Base-by-base conservation (phyloP, 768 basidiomycete genomes). In the Rubroboletus pulcherrimus region DNA sequence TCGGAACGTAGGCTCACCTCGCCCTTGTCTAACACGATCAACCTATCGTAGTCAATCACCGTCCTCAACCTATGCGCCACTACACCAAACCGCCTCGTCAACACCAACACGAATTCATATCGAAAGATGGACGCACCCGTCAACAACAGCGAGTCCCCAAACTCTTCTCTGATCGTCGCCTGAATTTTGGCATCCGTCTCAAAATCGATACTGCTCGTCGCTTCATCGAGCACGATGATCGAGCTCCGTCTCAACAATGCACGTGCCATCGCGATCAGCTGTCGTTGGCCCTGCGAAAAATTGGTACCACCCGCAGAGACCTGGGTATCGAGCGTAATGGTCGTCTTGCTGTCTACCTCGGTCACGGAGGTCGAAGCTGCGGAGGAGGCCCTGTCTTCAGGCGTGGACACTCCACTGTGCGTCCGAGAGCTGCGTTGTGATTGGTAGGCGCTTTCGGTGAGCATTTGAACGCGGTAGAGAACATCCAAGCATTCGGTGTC, bases 121-220 rank as follows among this genome's bases (percentile, higher is more conserved):
- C 12, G 8, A 21, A 19, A 7, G n/a, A 29, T 5, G 6, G 5
- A 73, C 81, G 10, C 61, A 87, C 88, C 81, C 5, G 89, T 91
- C 46, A 94, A 67, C 42, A 93, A 69, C 40, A 93, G 73, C 8
- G 86, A 88, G 41, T 83, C 78, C 7, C 77, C 82, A 67, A 96
- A 96, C 63, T 96, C 91, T 61, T 89, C 86, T 7, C 93, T 77
- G 45, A 97, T 94, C 1, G 93, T 88, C 31, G 82, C 77, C 67
- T 96, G 93, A 53, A 96, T 96, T 73, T 93, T 93, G 8, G 88
- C 81, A 63, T 95, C 94, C 40, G 93, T 93, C 12, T 83, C 86
- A 63, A 93, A 88, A 66, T 92, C 89, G 54, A 93, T 91, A 63
- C 88, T 90, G 56, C 87, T 90, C 7, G 90, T 92, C 14, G 91